Percentiles rank a stretch among this genome's conserved stretches.
Evolutionary conservation across 768 basidiomycete genomes (phyloP).

Genomic region (Leccinum subtestaceum): DNA sequence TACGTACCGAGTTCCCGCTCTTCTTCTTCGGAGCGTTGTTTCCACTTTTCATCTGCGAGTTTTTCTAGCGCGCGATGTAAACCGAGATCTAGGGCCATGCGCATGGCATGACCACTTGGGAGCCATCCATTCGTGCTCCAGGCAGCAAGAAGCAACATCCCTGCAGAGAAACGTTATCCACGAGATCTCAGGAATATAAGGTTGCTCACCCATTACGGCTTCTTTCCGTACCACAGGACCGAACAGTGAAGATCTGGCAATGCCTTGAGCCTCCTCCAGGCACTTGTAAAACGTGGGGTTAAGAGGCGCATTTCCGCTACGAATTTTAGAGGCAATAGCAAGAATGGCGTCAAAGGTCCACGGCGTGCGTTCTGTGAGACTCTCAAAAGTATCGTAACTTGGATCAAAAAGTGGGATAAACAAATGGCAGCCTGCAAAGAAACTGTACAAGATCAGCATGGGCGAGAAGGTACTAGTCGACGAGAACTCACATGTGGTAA

Average conservation of each 20-base stretch:
- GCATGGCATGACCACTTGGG: constrained; percentile 92
- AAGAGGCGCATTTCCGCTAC: constrained; percentile 84
- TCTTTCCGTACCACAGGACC: constrained; percentile 93
- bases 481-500: constrained; percentile 73
- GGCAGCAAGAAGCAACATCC: constrained; percentile 87
- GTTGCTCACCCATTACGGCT: constrained; percentile 76
- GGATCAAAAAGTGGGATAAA: constrained; percentile 97
- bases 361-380: constrained; percentile 86
- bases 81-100: constrained; percentile 93
- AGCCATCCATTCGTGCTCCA: constrained; percentile 97
- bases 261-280: constrained; percentile 93
- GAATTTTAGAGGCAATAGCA: constrained; percentile 88
- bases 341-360: constrained; percentile 96
- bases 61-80: constrained; percentile 91
- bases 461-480: constrained; percentile 9
- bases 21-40: constrained; percentile 71
- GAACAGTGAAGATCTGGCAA: constrained; percentile 90
- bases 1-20: constrained; percentile 79
- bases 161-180: constrained; percentile 36
- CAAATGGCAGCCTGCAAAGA: constrained; percentile 94
- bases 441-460: constrained; percentile 45
- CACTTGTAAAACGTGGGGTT: constrained; percentile 86
- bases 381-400: constrained; percentile 89
- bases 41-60: constrained; percentile 68
- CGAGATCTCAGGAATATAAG: constrained; percentile 7